Evolutionary conservation across 2,329 filamentous ascomycete genomes (phyloP).

Genomic region (Neoascochyta sp.): DNA sequence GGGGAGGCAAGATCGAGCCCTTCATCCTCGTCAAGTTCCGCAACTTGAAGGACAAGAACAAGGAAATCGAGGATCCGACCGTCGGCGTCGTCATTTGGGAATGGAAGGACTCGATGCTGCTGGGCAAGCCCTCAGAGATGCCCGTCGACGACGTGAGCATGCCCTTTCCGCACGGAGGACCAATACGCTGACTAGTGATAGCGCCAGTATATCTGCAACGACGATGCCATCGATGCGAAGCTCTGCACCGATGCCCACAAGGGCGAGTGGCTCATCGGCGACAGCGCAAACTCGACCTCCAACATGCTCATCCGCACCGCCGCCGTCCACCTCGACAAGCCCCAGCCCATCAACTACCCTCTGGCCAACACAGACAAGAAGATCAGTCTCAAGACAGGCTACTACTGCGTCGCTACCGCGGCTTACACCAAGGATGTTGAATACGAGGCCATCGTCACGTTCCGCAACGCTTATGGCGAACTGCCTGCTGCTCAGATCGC

Average conservation of each 20-base stretch:
- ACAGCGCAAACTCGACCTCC: slow-evolving; percentile 70
- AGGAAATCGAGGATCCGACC: slow-evolving; percentile 64
- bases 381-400: slow-evolving; percentile 67
- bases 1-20: slow-evolving; percentile 84
- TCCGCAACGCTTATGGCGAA: slow-evolving; percentile 94
- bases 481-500: slow-evolving; percentile 92
- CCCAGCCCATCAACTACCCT: slow-evolving; percentile 71
- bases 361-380: slow-evolving; percentile 52
- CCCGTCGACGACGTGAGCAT: slow-evolving; percentile 25
- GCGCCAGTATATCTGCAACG: slow-evolving; percentile 72
- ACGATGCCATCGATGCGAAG: slow-evolving; percentile 62
- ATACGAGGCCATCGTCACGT: slow-evolving; percentile 81
- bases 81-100: slow-evolving; percentile 90
- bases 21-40: slow-evolving; percentile 84
- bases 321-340: slow-evolving; percentile 76
- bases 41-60: slow-evolving; percentile 48
- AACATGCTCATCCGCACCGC: slow-evolving; percentile 71
- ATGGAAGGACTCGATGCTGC: slow-evolving; percentile 77
- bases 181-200: slow-evolving; percentile 34
- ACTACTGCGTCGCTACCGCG: slow-evolving; percentile 87
- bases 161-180: no score
- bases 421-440: slow-evolving; percentile 61
- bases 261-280: slow-evolving; percentile 77
- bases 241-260: slow-evolving; percentile 74
- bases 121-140: slow-evolving; percentile 59